Conservation (phyloP, 2,329 filamentous ascomycete genomes). For the Periconia sp. region DNA sequence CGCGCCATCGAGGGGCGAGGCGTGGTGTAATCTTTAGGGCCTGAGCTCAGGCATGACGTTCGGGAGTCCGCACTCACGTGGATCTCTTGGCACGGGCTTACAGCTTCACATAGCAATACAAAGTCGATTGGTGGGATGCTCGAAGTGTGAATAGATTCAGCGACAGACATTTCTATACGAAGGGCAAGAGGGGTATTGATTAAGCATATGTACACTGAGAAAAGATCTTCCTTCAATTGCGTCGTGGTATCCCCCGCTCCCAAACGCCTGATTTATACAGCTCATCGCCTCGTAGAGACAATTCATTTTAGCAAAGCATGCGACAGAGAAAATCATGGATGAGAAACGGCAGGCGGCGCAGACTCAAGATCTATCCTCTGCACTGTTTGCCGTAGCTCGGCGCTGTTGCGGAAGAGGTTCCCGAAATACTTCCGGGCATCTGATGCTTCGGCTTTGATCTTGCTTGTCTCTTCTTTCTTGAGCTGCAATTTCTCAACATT, state of each 20-base stretch:
- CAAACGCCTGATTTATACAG: slow-evolving; percentile 24
- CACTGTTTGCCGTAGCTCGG: slow-evolving; percentile 57
- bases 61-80: neutral
- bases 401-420: slow-evolving; percentile 74
- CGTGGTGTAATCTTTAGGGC: slow-evolving; percentile 8
- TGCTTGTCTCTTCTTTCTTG: slow-evolving; percentile 82
- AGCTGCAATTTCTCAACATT: slow-evolving; percentile 81
- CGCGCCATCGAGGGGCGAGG: slow-evolving; percentile 31
- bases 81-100: slow-evolving; percentile 1
- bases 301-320: too few species aligned
- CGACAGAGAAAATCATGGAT: too few species aligned
- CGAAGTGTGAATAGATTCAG: neutral
- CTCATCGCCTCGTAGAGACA: too few species aligned
- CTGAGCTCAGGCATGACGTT: slow-evolving; percentile 10
- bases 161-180: slow-evolving; percentile 12
- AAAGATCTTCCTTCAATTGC: slow-evolving; percentile 14
- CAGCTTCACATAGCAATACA: slow-evolving; percentile 1
- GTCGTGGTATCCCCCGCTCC: slow-evolving; percentile 20
- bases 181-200: slow-evolving; percentile 43
- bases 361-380: slow-evolving; percentile 60
- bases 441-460: slow-evolving; percentile 82
- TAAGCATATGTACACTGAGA: slow-evolving; percentile 26
- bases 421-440: slow-evolving; percentile 89
- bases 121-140: neutral
- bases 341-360: slow-evolving; percentile 53